Evolutionary conservation across 139 green algal genomes (phyloP).

Genomic region (Chlorella sp.): DNA sequence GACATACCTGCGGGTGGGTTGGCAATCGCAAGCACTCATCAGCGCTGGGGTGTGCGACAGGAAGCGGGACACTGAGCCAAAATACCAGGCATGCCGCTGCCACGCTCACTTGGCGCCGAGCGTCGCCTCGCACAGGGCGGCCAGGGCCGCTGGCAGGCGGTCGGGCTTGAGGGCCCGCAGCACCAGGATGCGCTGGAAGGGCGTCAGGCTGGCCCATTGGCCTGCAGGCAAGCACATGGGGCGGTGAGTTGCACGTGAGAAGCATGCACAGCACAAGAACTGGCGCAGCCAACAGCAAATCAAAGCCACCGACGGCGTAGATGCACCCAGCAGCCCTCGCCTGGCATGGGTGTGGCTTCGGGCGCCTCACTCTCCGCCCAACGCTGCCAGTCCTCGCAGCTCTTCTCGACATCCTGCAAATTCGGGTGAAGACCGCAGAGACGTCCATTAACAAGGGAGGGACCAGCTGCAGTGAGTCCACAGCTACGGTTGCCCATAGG

Average conservation of each 20-base stretch:
- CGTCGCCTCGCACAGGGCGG: constrained; percentile 77
- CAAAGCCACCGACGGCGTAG: too few species aligned
- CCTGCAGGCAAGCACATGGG: constrained; percentile 27
- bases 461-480: too few species aligned
- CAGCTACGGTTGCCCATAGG: too few species aligned
- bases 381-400: constrained; percentile 81
- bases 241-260: too few species aligned
- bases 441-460: too few species aligned
- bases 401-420: constrained; percentile 82
- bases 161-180: constrained; percentile 88
- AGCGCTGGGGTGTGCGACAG: too few species aligned
- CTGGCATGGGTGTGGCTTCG: constrained; percentile 87
- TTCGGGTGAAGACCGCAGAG: too few species aligned
- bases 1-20: constrained; percentile 44
- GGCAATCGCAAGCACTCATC: too few species aligned
- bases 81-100: too few species aligned
- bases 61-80: too few species aligned
- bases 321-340: not conserved
- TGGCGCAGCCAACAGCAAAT: not conserved
- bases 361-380: constrained; percentile 89
- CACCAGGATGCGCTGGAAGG: constrained; percentile 87
- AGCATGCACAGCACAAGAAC: not conserved
- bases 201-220: constrained; percentile 90
- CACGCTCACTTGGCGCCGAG: constrained; percentile 63
- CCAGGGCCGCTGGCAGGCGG: constrained; percentile 85